Conservation (phyloP, 176 grass and related monocot genomes). For the Bonia amplexicaulis region DNA sequence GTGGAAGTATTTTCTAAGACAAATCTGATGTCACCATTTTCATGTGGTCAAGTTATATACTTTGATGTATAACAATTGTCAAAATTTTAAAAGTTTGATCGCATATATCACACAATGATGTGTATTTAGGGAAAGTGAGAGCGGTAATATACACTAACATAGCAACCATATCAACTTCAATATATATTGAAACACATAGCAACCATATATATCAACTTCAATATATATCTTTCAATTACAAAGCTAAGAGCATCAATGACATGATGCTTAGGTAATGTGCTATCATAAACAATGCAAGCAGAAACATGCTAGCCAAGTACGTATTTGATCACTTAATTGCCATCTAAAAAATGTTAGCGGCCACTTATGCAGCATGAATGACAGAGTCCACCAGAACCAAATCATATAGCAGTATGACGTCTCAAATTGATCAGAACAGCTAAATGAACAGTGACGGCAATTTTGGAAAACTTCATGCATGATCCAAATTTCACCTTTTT, state of each 20-base stretch:
- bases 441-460: background rate
- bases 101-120: too few relatives aligned
- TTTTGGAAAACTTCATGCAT: background rate
- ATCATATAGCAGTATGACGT: background rate
- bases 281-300: background rate
- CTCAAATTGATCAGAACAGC: background rate
- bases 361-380: background rate
- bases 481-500: background rate
- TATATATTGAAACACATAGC: too few relatives aligned
- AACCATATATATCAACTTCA: too few relatives aligned
- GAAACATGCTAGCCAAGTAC: background rate
- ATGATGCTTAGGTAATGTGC: background rate
- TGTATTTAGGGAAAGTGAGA: too few relatives aligned
- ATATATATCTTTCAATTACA: background rate
- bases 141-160: too few relatives aligned
- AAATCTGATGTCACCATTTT: too few relatives aligned
- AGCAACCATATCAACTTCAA: too few relatives aligned
- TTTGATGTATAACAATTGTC: too few relatives aligned
- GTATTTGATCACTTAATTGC: background rate
- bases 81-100: too few relatives aligned
- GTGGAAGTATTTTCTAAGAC: too few relatives aligned
- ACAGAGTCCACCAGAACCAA: background rate
- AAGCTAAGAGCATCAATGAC: background rate
- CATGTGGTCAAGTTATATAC: too few relatives aligned
- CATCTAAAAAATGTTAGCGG: background rate